phyloP scores from a whole-genome alignment of 345 rosid genomes.

The Microcos paniculata region DNA sequence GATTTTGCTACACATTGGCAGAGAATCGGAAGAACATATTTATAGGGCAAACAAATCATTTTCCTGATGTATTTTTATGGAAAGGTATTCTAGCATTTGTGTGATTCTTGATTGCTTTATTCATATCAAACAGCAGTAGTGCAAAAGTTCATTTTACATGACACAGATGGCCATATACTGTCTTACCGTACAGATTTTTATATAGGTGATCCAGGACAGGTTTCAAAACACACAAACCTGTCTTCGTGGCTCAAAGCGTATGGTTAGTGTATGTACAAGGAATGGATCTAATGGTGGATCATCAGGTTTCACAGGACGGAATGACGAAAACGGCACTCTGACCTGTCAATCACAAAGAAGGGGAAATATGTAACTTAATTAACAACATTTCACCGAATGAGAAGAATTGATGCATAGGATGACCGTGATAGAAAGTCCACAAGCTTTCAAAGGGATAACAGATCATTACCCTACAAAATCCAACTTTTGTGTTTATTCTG shows the following conservation, averaged over 20 bases:
- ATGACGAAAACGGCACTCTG: constrained; percentile 89
- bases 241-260: constrained; percentile 96
- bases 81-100: neutral
- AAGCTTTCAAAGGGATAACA: constrained; percentile 5
- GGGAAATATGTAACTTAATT: constrained; percentile 16
- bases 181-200: neutral
- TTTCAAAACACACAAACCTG: constrained; percentile 50
- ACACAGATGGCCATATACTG: neutral
- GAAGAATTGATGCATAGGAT: constrained; percentile 6
- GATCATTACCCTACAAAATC: constrained; percentile 79
- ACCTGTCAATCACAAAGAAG: constrained; percentile 50
- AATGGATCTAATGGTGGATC: constrained; percentile 94
- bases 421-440: neutral
- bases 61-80: neutral
- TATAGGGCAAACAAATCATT: neutral
- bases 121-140: neutral
- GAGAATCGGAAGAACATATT: neutral
- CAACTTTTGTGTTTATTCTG: constrained; percentile 86
- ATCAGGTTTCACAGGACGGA: constrained; percentile 94
- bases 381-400: neutral
- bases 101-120: neutral
- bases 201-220: neutral
- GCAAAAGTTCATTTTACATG: neutral
- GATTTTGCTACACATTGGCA: neutral
- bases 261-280: constrained; percentile 85